A percentile compares a stretch with the other conserved stretches of the same genome.
These are phyloP conservation scores for Hygrocybe punicea DNA, from an alignment of 768 basidiomycete species.

Conservation along the genomic window DNA sequence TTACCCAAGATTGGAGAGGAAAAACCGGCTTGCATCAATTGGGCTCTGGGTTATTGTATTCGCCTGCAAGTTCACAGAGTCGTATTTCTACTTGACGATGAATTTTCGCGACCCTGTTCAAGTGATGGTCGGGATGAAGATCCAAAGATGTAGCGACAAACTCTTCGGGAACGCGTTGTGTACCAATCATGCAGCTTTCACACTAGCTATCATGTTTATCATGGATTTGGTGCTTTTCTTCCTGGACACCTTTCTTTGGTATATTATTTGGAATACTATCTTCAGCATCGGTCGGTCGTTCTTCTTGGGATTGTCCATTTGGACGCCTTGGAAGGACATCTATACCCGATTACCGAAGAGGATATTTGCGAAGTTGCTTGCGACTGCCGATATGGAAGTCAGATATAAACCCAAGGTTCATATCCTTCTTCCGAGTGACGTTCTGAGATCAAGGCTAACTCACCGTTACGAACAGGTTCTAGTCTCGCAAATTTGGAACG, in stretches of 20 bases:
- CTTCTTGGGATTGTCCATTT: conserved; percentile 88
- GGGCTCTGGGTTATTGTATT: conserved; percentile 90
- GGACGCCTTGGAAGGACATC: conserved; percentile 99
- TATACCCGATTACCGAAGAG: conserved; percentile 94
- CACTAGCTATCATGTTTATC: conserved; percentile 95
- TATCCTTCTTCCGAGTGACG: neutral
- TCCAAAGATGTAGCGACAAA: conserved; percentile 85
- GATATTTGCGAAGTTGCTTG: conserved; percentile 92
- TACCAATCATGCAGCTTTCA: conserved; percentile 90
- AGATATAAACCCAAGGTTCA: conserved; percentile 99
- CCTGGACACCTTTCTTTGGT: conserved; percentile 99
- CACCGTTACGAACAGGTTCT: conserved; percentile 59
- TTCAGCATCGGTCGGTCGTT: conserved; percentile 88
- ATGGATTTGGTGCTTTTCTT: conserved; percentile 98
- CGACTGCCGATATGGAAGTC: conserved; percentile 93
- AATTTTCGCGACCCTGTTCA: conserved; percentile 91
- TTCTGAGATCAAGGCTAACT: conserved; percentile 1
- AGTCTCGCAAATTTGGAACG: conserved; percentile 99
- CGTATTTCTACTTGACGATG: conserved; percentile 95
- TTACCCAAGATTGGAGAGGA: conserved; percentile 67
- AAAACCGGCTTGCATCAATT: conserved; percentile 74
- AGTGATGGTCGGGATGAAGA: conserved; percentile 96
- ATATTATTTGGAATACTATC: conserved; percentile 98
- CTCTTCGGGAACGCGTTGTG: conserved; percentile 83
- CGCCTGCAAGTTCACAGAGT: conserved; percentile 93